These are phyloP conservation scores for Roridomyces roridus DNA, from an alignment of 768 basidiomycete species.

Conservation along the genomic window DNA sequence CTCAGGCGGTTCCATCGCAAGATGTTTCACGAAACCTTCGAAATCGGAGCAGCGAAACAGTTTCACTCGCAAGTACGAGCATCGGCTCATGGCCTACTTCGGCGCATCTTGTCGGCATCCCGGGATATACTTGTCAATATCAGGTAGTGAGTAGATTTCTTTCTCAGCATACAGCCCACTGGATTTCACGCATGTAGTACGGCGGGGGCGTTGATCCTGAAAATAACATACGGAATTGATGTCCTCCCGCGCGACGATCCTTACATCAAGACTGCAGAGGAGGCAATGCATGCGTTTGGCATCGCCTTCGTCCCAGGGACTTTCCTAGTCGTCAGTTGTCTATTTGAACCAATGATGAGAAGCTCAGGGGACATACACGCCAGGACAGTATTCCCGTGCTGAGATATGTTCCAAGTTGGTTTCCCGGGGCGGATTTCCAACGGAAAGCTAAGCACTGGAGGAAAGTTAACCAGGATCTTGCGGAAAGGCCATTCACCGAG, in stretches of 20 bases:
- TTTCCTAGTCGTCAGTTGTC: conserved; percentile 6
- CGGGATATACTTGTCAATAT: not conserved
- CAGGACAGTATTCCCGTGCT: too few species aligned
- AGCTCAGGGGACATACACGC: too few species aligned
- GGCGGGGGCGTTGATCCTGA: conserved; percentile 27
- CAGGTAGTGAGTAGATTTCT: conserved; percentile 4
- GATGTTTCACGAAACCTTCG: conserved; percentile 8
- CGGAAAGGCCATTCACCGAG: too few species aligned
- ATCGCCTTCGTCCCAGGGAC: conserved; percentile 27
- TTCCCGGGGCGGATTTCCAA: too few species aligned
- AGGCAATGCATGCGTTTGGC: conserved; percentile 20
- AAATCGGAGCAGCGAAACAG: not conserved
- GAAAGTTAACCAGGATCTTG: too few species aligned
- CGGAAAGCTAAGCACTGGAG: too few species aligned
- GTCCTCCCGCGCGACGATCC: conserved; percentile 32
- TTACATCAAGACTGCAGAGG: conserved; percentile 29
- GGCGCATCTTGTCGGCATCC: not conserved
- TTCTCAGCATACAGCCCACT: too few species aligned
- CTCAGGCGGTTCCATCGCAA: conserved; percentile 2
- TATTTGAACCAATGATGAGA: too few species aligned
- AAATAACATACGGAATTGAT: conserved; percentile 36
- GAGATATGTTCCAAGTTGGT: too few species aligned
- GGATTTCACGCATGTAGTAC: not conserved
- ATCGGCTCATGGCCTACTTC: not conserved
- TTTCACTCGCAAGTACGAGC: conserved; percentile 4